phyloP scores from a whole-genome alignment of 2,329 filamentous ascomycete genomes.

The Neopestalotiopsis sp. region DNA sequence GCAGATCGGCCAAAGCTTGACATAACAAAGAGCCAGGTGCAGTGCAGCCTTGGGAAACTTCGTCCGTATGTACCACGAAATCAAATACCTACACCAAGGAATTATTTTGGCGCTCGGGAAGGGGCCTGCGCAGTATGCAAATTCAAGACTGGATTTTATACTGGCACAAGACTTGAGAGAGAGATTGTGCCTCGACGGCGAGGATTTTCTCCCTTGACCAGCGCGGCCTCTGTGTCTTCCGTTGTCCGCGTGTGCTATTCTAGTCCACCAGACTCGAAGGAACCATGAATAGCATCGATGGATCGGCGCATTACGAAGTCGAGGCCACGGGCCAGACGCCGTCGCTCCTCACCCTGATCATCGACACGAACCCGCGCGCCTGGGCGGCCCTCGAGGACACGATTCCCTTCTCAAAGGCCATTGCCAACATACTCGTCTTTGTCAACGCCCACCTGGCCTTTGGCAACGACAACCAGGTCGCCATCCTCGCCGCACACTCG shows the following conservation, averaged over 20 bases:
- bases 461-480: conserved; percentile 91
- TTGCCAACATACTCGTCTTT: conserved; percentile 92
- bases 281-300: conserved; percentile 62
- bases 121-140: background rate
- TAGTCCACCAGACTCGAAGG: background rate
- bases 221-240: background rate
- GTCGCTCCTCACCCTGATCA: conserved; percentile 85
- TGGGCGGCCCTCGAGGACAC: conserved; percentile 80
- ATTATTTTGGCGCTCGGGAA: background rate
- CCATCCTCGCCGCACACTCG: conserved; percentile 87
- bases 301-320: conserved; percentile 65
- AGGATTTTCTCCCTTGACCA: background rate
- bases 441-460: conserved; percentile 96
- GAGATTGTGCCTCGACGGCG: background rate
- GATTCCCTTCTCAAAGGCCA: conserved; percentile 80
- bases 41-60: background rate
- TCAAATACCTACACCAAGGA: background rate
- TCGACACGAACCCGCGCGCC: conserved; percentile 96
- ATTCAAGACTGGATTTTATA: background rate
- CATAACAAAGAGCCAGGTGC: background rate
- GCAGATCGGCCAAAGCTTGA: conserved; percentile 9
- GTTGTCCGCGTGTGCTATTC: background rate
- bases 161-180: background rate
- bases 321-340: conserved; percentile 64
- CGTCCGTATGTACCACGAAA: background rate